Percentiles rank a stretch among this genome's conserved stretches.
phyloP scores from a whole-genome alignment of 1,284 basidiomycete species.

The Malassezia nana region DNA sequence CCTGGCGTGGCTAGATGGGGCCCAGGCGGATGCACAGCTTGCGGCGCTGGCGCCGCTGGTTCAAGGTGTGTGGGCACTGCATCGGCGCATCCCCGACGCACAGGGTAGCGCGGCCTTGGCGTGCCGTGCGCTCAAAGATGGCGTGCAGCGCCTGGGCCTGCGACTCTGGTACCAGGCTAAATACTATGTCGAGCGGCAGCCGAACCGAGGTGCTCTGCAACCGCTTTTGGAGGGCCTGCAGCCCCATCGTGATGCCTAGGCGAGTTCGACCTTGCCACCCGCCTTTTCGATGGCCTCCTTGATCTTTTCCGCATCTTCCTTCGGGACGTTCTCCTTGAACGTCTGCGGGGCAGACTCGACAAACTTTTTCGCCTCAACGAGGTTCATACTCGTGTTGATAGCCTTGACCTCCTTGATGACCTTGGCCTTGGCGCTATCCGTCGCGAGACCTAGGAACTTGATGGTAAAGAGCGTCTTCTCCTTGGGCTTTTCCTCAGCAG shows the following conservation, averaged over 20 bases:
- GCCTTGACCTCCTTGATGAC: constrained; percentile 97
- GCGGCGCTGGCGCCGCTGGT: not conserved
- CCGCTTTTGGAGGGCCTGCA: constrained; percentile 3
- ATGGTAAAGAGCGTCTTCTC: constrained; percentile 98
- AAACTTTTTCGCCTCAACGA: constrained; percentile 83
- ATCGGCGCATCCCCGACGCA: constrained; percentile 1
- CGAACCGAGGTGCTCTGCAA: not conserved
- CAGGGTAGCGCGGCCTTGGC: not conserved
- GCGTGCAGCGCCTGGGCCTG: constrained; percentile 14
- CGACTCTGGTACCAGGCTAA: constrained; percentile 18
- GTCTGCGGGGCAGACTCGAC: constrained; percentile 90
- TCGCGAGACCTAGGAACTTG: constrained; percentile 51
- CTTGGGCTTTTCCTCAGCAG: constrained; percentile 77
- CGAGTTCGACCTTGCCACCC: constrained; percentile 68
- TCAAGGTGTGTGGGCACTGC: not conserved
- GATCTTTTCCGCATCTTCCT: constrained; percentile 97
- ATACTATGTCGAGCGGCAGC: constrained; percentile 1
- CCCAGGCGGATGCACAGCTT: not conserved
- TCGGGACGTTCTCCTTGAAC: constrained; percentile 88
- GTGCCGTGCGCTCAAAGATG: constrained; percentile 3
- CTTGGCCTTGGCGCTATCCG: constrained; percentile 65
- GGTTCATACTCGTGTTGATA: constrained; percentile 42
- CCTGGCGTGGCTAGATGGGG: not conserved
- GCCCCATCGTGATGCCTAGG: constrained; percentile 22
- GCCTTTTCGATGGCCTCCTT: constrained; percentile 78